A percentile compares a stretch with the other conserved stretches of the same genome.
These are phyloP conservation scores for Syzygium syzygioides DNA, from an alignment of 441 rosid species.

Conservation along the genomic window DNA sequence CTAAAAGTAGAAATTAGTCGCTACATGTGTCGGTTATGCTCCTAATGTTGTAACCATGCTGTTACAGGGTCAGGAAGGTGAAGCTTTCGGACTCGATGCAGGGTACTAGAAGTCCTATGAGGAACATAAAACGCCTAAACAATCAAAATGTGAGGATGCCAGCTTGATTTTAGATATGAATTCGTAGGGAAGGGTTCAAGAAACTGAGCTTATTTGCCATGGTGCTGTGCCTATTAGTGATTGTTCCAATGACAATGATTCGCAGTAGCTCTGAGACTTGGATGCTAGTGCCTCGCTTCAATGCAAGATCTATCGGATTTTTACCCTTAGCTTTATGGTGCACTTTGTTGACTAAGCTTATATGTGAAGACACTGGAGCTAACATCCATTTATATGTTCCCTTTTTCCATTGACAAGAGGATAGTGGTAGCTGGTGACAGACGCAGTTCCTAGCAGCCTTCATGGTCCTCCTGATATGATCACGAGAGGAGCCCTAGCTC, in stretches of 20 bases:
- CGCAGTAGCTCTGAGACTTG: constrained; percentile 62
- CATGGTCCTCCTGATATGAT: too few relatives aligned
- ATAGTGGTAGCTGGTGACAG: constrained; percentile 69
- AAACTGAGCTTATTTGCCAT: constrained; percentile 7
- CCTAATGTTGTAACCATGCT: not conserved
- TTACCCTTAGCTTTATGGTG: not conserved
- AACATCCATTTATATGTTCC: not conserved
- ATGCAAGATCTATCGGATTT: constrained; percentile 28
- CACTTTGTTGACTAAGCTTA: not conserved
- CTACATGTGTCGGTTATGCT: not conserved
- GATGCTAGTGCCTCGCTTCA: constrained; percentile 84
- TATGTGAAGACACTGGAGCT: not conserved
- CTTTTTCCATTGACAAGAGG: constrained; percentile 53
- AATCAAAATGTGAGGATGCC: constrained; percentile 39
- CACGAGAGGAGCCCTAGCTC: too few relatives aligned
- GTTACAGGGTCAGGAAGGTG: constrained; percentile 73
- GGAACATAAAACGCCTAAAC: constrained; percentile 47
- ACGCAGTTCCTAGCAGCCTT: too few relatives aligned
- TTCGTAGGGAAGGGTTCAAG: not conserved
- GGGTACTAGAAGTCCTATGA: constrained; percentile 67
- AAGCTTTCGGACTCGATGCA: constrained; percentile 78
- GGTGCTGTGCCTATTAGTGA: not conserved
- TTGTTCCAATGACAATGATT: constrained; percentile 48
- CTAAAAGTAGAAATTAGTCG: too few relatives aligned
- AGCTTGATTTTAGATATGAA: constrained; percentile 1